Percentiles rank a stretch among this genome's conserved stretches.
Conservation (phyloP, 2,329 filamentous ascomycete genomes). For the Neurospora crassa region DNA sequence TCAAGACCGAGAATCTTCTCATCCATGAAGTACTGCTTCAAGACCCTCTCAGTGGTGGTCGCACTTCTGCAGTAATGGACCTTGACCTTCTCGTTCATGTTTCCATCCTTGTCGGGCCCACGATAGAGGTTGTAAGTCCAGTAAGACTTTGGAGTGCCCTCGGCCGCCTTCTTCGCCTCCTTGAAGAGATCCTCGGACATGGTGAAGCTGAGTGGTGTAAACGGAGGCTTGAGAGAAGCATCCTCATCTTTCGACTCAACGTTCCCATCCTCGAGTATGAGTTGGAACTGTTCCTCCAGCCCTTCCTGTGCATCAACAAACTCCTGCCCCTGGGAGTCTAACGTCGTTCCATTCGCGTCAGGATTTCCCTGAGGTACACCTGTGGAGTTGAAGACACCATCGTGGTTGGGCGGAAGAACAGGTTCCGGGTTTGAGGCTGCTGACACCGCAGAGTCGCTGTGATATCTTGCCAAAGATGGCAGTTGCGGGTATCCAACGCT, state of each 20-base stretch:
- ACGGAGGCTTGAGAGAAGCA: conserved; percentile 23
- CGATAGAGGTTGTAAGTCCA: conserved; percentile 65
- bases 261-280: not conserved
- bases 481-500: conserved; percentile 17
- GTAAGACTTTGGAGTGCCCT: conserved; percentile 41
- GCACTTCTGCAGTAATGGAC: conserved; percentile 71
- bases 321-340: not conserved
- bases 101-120: conserved; percentile 31
- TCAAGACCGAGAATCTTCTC: conserved; percentile 78
- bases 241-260: conserved; percentile 4
- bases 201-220: conserved; percentile 33
- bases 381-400: not conserved
- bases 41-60: conserved; percentile 56
- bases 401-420: not conserved
- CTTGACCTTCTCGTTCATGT: conserved; percentile 41
- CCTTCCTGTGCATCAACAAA: not conserved
- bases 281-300: not conserved
- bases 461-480: conserved; percentile 7
- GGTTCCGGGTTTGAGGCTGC: not conserved
- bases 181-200: conserved; percentile 37
- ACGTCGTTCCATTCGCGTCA: not conserved
- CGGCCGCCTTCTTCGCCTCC: conserved; percentile 35
- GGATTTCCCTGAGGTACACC: not conserved
- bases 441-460: conserved; percentile 5
- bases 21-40: conserved; percentile 53